Evolutionary conservation across 2,329 filamentous ascomycete species (phyloP).

Genomic region (Colletotrichum siamense): DNA sequence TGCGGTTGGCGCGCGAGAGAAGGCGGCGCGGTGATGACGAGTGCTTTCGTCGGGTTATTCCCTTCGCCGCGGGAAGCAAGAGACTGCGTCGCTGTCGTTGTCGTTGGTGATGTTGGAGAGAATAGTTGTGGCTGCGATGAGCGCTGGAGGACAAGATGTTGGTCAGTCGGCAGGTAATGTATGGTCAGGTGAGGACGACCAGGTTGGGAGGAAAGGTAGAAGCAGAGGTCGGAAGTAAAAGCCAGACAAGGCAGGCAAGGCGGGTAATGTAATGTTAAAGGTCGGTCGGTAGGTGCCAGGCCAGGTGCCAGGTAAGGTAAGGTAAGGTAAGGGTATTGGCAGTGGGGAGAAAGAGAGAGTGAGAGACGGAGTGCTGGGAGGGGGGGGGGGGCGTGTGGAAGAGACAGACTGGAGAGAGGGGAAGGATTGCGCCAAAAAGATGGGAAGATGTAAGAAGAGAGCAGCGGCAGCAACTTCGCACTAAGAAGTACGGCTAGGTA

Average conservation of each 20-base stretch:
- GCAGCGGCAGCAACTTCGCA: neutral
- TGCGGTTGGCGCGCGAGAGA: neutral
- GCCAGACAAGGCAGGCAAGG: conserved; percentile 1
- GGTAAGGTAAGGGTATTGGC: neutral
- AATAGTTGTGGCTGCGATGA: neutral
- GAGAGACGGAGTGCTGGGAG: neutral
- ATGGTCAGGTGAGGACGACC: neutral
- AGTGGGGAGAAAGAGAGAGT: neutral
- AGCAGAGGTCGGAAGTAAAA: neutral
- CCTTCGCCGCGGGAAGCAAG: neutral
- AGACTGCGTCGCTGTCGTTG: neutral
- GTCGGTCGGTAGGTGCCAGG: neutral
- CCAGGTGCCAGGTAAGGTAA: neutral
- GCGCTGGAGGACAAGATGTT: neutral
- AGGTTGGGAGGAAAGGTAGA: neutral
- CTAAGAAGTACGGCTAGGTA: neutral
- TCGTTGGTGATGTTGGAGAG: neutral
- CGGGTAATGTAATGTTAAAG: conserved; percentile 21
- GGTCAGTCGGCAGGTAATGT: conserved; percentile 1
- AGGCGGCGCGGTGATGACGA: neutral
- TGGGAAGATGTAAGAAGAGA: conserved; percentile 14
- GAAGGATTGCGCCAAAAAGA: conserved; percentile 17
- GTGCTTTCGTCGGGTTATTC: neutral
- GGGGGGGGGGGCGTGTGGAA: neutral
- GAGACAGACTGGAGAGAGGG: neutral